Conservation (phyloP, 495 filamentous ascomycete genomes). For the Haplographium delicatum region DNA sequence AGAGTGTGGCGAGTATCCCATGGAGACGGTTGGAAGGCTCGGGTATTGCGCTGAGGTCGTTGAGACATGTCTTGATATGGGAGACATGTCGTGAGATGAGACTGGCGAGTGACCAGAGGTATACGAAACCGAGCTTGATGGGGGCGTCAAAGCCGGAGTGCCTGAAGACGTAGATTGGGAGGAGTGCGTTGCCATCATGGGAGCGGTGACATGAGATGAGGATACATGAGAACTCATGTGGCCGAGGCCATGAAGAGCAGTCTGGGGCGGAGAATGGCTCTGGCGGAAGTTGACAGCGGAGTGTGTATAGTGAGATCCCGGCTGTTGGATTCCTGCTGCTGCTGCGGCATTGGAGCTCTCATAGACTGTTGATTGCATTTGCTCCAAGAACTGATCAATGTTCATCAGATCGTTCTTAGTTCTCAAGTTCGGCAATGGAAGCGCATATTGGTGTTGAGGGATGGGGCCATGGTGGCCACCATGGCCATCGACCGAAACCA, state of each 20-base stretch:
- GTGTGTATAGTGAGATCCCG: constrained; percentile 59
- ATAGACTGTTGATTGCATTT: constrained; percentile 92
- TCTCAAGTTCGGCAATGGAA: constrained; percentile 83
- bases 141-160: constrained; percentile 85
- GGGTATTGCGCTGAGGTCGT: constrained; percentile 69
- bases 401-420: constrained; percentile 90
- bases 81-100: constrained; percentile 56
- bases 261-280: constrained; percentile 66
- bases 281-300: constrained; percentile 54
- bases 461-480: constrained; percentile 47
- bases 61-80: constrained; percentile 56
- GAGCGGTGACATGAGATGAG: constrained; percentile 51
- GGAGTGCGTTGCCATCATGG: constrained; percentile 52
- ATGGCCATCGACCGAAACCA: constrained; percentile 31
- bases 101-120: constrained; percentile 82
- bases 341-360: constrained; percentile 78
- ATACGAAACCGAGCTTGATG: constrained; percentile 81
- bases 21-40: constrained; percentile 68
- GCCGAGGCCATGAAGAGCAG: constrained; percentile 41
- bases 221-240: constrained; percentile 46
- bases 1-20: constrained; percentile 58
- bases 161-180: constrained; percentile 48
- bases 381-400: constrained; percentile 88
- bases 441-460: constrained; percentile 63
- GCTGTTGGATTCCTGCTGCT: constrained; percentile 66